Base-by-base conservation (phyloP, 2,329 filamentous ascomycete genomes). In the Colletotrichum lini region DNA sequence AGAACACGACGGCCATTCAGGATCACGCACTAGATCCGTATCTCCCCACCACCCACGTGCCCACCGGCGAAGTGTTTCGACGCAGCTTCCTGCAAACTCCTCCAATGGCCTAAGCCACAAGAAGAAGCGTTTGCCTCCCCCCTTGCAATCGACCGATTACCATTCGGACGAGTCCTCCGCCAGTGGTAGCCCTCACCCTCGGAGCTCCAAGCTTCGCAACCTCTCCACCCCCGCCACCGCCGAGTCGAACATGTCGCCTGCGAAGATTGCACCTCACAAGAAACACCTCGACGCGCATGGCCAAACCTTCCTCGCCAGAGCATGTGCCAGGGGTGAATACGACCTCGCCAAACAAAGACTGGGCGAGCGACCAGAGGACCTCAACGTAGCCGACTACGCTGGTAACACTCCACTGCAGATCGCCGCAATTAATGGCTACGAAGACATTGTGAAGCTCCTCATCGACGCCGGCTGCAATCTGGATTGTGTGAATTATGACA, bases 371-470 rank as follows among this genome's bases (percentile, higher is more conserved):
- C 95, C 94, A 0, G 94, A 97, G 73, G 95, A 98, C 80, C 82
- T 98, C 65, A 94, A 99, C 76, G 89, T 95, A 69, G 91, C 94
- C 30, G 96, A 99, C 78, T 97, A 98, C 79, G 96, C 96, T 16
- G 94, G 94, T n/a, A 98, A 98, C 77, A 97, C 96, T 1, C 96
- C 96, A 30, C 86, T 99, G 44, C 96, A 99, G 80, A 96, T 98
- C 74, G 96, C 96, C 44, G 91, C 95, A 42, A 87, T 99, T 69
- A 93, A 96, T 78, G 96, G 96, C 8, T 93, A 92, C 79, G 91
- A 92, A 42, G 90, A 96, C 65, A 95, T 98, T 67, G 96, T 98
- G 49, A 91, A 93, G 79, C 92, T 97, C 64, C 84, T 99, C 49
- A 91, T 99, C 73, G 90, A 94, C 10, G 92, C 94, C 73, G 94